Conservation (phyloP, 495 filamentous ascomycete species). For the Daldinia loculata region DNA sequence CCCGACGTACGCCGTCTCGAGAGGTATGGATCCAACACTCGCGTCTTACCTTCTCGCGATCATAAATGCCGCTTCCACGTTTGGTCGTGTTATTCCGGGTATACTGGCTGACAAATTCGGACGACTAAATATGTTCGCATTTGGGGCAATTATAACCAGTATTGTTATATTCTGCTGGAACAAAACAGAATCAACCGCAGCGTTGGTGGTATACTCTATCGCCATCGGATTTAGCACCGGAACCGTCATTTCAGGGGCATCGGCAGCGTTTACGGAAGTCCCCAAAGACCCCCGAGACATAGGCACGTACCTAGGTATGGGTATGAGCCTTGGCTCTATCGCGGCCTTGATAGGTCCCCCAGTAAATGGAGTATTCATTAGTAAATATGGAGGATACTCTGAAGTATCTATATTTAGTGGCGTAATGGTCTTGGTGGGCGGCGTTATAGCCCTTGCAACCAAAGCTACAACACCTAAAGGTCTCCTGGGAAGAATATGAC, state of each 20-base stretch:
- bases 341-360: constrained; percentile 62
- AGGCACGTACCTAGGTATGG: constrained; percentile 66
- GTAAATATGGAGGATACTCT: constrained; percentile 51
- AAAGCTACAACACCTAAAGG: constrained; percentile 27
- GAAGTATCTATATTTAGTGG: constrained; percentile 60
- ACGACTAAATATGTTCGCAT: constrained; percentile 57
- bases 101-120: constrained; percentile 64
- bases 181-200: constrained; percentile 40
- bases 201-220: constrained; percentile 54
- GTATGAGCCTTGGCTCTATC: constrained; percentile 54
- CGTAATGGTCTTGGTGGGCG: constrained; percentile 26
- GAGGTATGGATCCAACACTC: constrained; percentile 58
- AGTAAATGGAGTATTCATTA: constrained; percentile 59
- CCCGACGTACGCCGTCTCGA: constrained; percentile 58
- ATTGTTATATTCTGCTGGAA: constrained; percentile 58
- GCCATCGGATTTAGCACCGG: constrained; percentile 55
- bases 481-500: constrained; percentile 25
- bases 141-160: constrained; percentile 46
- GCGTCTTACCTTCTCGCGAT: constrained; percentile 65
- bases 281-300: constrained; percentile 55
- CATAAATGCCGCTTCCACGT: constrained; percentile 62
- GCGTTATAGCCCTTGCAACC: constrained; percentile 8
- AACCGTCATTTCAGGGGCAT: constrained; percentile 56
- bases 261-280: constrained; percentile 54
- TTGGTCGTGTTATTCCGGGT: constrained; percentile 66